Percentiles rank a stretch among this genome's conserved stretches.
These are phyloP conservation scores for Mortierella sp. DNA, from an alignment of 371 early-diverging fungal species.

Conservation along the genomic window DNA sequence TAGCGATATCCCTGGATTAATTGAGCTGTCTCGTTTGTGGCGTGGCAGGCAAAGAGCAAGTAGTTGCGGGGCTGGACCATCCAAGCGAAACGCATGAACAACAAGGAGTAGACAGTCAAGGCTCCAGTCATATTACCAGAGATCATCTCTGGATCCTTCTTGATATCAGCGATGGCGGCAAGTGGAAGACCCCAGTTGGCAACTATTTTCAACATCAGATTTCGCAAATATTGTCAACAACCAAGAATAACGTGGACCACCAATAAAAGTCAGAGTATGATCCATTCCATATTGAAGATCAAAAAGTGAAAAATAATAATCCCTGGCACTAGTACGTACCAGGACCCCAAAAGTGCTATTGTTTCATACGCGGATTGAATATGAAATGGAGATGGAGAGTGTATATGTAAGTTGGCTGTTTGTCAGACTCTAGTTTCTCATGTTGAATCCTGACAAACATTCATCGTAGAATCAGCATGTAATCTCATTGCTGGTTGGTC, in stretches of 20 bases:
- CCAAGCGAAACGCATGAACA: constrained; percentile 98
- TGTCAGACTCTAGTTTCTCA: not conserved
- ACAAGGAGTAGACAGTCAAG: constrained; percentile 77
- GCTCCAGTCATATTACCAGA: constrained; percentile 93
- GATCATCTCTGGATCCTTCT: constrained; percentile 93
- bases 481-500: not conserved
- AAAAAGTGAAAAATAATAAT: not conserved
- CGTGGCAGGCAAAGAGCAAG: constrained; percentile 93
- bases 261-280: not conserved
- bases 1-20: constrained; percentile 89
- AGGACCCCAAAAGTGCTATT: constrained; percentile 93
- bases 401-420: not conserved
- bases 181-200: constrained; percentile 98
- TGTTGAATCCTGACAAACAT: too few relatives aligned
- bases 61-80: constrained; percentile 93
- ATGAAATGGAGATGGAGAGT: not conserved
- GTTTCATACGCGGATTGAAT: too few relatives aligned
- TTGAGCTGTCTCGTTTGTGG: constrained; percentile 91
- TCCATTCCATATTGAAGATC: not conserved
- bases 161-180: constrained; percentile 94
- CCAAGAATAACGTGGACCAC: constrained; percentile 15
- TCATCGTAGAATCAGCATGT: not conserved
- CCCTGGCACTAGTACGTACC: constrained; percentile 57
- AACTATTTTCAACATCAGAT: constrained; percentile 56
- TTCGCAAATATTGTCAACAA: not conserved